Conservation (phyloP, 2,329 filamentous ascomycete genomes). For the Acarospora socialis region DNA sequence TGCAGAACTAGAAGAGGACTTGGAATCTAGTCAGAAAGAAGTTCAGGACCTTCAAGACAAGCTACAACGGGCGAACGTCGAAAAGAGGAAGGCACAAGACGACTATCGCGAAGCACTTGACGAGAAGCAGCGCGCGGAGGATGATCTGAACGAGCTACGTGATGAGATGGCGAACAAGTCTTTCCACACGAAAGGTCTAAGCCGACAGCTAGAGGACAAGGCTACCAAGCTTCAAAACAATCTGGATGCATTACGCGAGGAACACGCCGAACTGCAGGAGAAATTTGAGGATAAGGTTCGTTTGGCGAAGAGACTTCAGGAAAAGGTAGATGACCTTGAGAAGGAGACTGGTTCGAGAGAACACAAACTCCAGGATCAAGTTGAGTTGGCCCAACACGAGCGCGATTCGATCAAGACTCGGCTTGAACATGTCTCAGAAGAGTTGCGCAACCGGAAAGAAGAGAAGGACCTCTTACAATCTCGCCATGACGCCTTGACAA, state of each 20-base stretch:
- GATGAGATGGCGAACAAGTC: slow-evolving; percentile 71
- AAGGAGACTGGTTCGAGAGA: slow-evolving; percentile 25
- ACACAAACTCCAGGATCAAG: slow-evolving; percentile 28
- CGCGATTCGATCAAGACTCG: slow-evolving; percentile 32
- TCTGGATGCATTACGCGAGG: slow-evolving; percentile 37
- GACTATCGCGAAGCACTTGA: not conserved
- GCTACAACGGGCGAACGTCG: slow-evolving; percentile 34
- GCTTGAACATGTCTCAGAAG: slow-evolving; percentile 42
- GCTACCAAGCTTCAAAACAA: slow-evolving; percentile 52
- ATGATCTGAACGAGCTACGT: slow-evolving; percentile 35
- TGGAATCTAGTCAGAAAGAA: slow-evolving; percentile 40
- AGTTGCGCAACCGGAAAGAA: slow-evolving; percentile 41
- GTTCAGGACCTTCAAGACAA: slow-evolving; percentile 28
- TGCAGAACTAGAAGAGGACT: slow-evolving; percentile 31
- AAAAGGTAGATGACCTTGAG: slow-evolving; percentile 29
- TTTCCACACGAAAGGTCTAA: slow-evolving; percentile 58
- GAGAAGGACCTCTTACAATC: slow-evolving; percentile 58
- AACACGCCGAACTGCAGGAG: slow-evolving; percentile 29
- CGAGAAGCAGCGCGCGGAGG: slow-evolving; percentile 6
- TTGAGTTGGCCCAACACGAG: slow-evolving; percentile 29
- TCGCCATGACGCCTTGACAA: slow-evolving; percentile 52
- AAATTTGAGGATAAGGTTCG: slow-evolving; percentile 28
- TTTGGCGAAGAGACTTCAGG: slow-evolving; percentile 37
- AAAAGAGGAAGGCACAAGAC: slow-evolving; percentile 30
- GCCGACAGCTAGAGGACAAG: slow-evolving; percentile 61